Base-by-base conservation (phyloP, 2,329 filamentous ascomycete genomes). In the Didymella lethalis region DNA sequence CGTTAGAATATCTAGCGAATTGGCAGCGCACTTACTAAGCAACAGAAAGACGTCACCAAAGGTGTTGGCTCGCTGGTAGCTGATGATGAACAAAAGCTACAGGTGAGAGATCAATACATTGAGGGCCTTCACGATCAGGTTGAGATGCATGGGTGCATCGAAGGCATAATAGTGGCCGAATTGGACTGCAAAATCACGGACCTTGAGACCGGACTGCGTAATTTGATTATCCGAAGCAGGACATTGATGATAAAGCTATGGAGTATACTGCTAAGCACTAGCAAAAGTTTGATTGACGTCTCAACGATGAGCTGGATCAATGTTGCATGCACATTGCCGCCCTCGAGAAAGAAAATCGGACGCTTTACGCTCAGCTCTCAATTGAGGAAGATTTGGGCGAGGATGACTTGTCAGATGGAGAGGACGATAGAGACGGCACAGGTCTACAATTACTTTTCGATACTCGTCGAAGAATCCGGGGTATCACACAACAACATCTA, bases 311-410 rank as follows among this genome's bases (percentile, higher is more conserved):
- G 12, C 14, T 28, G 28, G 5, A 18, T 14, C 16, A 28, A 10
- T 28, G 1, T 31, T 26, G 31, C 14, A 25, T 23, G 11, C 41
- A 26, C 45, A 10, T 28, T 28, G 28, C 16, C 11, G 2, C 16
- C 20, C 38, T 57, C 26, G 23, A 52, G 32, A 20, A 43, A 28
- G 36, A 48, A 23, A 43, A 57, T 5, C 5, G 45, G n/a, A 51
- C 41, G 34, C 41, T 57, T 4, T 20, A 45, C 11, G 47, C 41
- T 25, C 46, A 46, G 25, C 25, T 31, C 3, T 45, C 29, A 7
- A 20, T 12, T n/a, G 38, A 50, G 18, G 38, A 41, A 8, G 26
- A 34, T 16, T 46, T 47, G 32, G 26, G n/a, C 14, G 28, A 51
- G 16, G 40, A 36, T 12, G 20, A 34, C 2, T 12, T 40, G 20